Evolutionary conservation across 306 rosid species (phyloP).

Genomic region (Gastrolobium bilobum): DNA sequence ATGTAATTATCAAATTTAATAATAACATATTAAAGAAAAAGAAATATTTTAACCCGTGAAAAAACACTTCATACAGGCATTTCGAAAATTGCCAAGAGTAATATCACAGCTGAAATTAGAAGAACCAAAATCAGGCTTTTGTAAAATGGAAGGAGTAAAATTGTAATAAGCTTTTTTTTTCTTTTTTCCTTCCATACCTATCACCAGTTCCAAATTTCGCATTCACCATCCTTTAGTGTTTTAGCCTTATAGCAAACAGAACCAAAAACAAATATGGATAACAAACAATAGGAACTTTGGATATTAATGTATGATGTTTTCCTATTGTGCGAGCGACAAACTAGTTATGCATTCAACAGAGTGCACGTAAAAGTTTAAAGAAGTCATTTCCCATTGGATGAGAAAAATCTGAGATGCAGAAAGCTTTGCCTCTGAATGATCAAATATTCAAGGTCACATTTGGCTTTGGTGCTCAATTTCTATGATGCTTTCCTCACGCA

Average conservation of each 20-base stretch:
- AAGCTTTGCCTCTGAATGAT: constrained; percentile 39
- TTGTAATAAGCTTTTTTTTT: too few relatives aligned
- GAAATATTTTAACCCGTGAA: too few relatives aligned
- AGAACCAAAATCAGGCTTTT: too few relatives aligned
- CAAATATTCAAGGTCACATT: constrained; percentile 51
- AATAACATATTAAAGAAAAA: not conserved
- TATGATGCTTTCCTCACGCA: constrained; percentile 40
- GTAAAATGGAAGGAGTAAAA: too few relatives aligned
- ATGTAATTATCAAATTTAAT: not conserved
- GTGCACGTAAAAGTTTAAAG: constrained; percentile 27
- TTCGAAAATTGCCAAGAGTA: not conserved
- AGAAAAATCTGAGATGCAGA: constrained; percentile 30
- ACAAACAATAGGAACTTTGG: not conserved
- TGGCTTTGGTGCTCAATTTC: constrained; percentile 49
- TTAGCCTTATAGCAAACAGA: not conserved
- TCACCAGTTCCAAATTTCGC: not conserved
- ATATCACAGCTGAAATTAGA: too few relatives aligned
- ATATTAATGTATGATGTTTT: not conserved
- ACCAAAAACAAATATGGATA: not conserved
- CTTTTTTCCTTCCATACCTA: not conserved
- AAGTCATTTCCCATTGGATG: constrained; percentile 32
- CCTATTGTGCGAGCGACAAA: constrained; percentile 17
- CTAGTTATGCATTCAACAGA: constrained; percentile 7
- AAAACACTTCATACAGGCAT: constrained; percentile 6
- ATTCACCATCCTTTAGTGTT: not conserved